Base-by-base conservation (phyloP, 2,329 filamentous ascomycete genomes). In the Trichoderma pleuroti region DNA sequence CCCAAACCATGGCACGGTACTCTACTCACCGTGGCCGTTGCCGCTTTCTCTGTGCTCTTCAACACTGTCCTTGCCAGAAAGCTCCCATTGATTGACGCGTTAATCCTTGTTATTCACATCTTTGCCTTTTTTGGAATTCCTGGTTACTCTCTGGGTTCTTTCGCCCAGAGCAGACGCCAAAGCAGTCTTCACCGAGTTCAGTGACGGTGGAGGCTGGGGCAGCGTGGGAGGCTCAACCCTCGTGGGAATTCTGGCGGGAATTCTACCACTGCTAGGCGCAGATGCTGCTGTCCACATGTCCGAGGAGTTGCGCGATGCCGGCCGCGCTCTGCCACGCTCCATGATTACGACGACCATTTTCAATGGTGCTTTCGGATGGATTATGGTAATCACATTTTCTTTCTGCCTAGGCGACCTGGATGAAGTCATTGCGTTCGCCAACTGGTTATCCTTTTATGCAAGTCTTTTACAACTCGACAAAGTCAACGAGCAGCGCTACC, bases 371-470 rank as follows among this genome's bases (percentile, higher is more conserved):
- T 77, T 87, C 0, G 88, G 87, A 0, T 86, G 88, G 57, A 80
- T 84, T n/a, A 86, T 89, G 81, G 75, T 88, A n/a, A 80, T 88
- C 16, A 84, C 86, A 0, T 80, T 87, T 42, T 81, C 87, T 10
- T 90, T 88, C 73, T 86, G 84, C 30, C 79, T 89, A 18, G 82
- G 82, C 2, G 82, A 88, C 69, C 77, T 86, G 12, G 80, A 84
- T 12, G 76, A 75, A 0, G 81, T 84, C 0, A 76, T 86, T 4
- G 77, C 77, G 0, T 83, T 83, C 82, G 0, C 80, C 81, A 0
- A 86, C 86, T 0, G 83, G 83, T 1, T 87, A 86, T 61, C 87
- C 89, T 0, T 88, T 89, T 72, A 89, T 91, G 74, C 82, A 88
- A 63, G 83, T 89, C 26, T 89, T 89, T 71, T 82, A 82, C 72